Evolutionary conservation across 108 stramenopile species (phyloP).

Genomic region (Chaetoceros muelleri): DNA sequence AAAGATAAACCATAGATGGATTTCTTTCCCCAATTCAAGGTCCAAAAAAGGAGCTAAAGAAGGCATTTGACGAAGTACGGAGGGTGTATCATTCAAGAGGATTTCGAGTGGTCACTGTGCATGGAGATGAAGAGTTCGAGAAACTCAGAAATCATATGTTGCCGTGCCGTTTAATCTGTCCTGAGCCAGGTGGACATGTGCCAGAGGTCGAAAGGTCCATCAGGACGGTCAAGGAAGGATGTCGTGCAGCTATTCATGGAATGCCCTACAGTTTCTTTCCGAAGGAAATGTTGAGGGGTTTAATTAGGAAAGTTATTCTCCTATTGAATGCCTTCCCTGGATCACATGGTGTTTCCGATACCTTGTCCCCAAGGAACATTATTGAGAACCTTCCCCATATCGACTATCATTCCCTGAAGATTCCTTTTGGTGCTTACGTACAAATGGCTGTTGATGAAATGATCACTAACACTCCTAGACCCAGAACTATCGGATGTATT

Average conservation of each 20-base stretch:
- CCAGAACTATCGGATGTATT: constrained; percentile 16
- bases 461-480: constrained; percentile 10
- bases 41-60: constrained; percentile 9
- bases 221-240: constrained; percentile 18
- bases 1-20: constrained; percentile 4
- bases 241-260: no score
- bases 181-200: no score
- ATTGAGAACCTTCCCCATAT: neutral
- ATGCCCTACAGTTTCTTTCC: no score
- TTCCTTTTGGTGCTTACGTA: constrained; percentile 28
- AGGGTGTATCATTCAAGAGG: constrained; percentile 3
- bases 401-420: neutral
- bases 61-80: constrained; percentile 1
- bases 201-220: no score
- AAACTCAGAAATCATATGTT: constrained; percentile 13
- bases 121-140: no score
- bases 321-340: constrained; percentile 18
- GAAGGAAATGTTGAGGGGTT: constrained; percentile 6
- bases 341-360: constrained; percentile 7
- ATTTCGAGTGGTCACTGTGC: neutral
- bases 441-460: constrained; percentile 26
- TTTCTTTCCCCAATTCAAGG: constrained; percentile 3
- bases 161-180: constrained; percentile 10
- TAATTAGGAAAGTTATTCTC: constrained; percentile 10
- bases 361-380: constrained; percentile 5